These are phyloP conservation scores for Zostera marina DNA, from an alignment of 116 monocot genomes.

Conservation along the genomic window DNA sequence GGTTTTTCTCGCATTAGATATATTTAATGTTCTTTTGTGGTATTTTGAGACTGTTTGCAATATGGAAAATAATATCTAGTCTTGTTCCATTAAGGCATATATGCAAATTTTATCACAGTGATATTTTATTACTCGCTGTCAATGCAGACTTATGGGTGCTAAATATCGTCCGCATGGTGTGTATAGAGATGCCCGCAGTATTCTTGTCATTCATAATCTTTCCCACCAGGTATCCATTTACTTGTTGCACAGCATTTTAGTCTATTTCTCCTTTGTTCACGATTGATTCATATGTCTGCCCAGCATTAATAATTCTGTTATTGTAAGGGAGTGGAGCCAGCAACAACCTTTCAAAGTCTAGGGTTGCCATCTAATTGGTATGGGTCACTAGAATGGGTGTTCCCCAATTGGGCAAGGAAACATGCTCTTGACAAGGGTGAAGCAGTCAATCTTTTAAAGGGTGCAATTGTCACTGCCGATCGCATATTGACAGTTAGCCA, in stretches of 20 bases:
- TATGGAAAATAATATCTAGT: too few relatives aligned
- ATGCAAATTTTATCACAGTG: background rate
- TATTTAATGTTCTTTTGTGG: too few relatives aligned
- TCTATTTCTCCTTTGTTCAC: background rate
- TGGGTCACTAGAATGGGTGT: conserved; percentile 78
- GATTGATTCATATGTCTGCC: background rate
- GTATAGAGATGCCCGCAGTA: conserved; percentile 57
- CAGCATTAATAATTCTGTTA: background rate
- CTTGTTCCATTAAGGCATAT: background rate
- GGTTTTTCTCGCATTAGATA: too few relatives aligned
- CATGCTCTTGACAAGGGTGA: conserved; percentile 93
- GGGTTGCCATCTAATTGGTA: conserved; percentile 82
- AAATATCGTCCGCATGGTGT: conserved; percentile 83
- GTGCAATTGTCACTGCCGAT: conserved; percentile 81
- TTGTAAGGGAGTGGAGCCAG: conserved; percentile 74
- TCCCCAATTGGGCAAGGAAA: conserved; percentile 67
- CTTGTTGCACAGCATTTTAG: background rate
- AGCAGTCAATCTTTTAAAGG: conserved; percentile 84
- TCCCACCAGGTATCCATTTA: conserved; percentile 57
- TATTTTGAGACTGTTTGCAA: too few relatives aligned
- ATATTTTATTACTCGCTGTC: background rate
- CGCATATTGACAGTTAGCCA: conserved; percentile 84
- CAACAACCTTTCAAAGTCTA: conserved; percentile 45
- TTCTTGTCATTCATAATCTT: conserved; percentile 85
- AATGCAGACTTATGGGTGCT: conserved; percentile 52